phyloP scores from a whole-genome alignment of 2,329 filamentous ascomycete genomes.

The Fusarium poae region DNA sequence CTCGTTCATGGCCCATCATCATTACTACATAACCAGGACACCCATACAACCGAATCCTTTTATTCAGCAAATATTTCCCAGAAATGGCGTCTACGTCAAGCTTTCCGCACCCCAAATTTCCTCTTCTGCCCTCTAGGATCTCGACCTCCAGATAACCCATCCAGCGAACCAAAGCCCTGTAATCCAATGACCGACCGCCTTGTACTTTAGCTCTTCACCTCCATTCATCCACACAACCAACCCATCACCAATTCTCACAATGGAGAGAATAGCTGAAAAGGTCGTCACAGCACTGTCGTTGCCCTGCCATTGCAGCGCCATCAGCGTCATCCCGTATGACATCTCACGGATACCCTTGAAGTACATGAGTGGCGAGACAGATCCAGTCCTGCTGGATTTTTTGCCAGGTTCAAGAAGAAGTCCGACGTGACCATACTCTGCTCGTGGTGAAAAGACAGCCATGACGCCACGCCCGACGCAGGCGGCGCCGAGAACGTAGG shows the following conservation, averaged over 20 bases:
- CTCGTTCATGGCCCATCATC: too few species aligned
- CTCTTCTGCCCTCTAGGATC: background rate
- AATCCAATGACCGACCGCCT: constrained; percentile 48
- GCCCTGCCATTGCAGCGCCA: constrained; percentile 50
- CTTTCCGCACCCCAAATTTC: too few species aligned
- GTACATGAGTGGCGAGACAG: constrained; percentile 52
- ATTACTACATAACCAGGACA: background rate
- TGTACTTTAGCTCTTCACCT: constrained; percentile 42
- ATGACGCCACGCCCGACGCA: constrained; percentile 47
- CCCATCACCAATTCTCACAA: constrained; percentile 52
- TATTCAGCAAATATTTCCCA: background rate
- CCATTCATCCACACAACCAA: constrained; percentile 52
- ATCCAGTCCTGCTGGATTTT: background rate
- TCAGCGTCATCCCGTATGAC: constrained; percentile 49
- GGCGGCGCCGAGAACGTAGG: constrained; percentile 44
- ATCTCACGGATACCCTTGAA: constrained; percentile 55
- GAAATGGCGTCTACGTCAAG: too few species aligned
- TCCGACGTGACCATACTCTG: constrained; percentile 46
- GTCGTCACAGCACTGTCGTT: constrained; percentile 50
- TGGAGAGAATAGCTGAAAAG: constrained; percentile 47
- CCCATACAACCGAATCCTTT: background rate
- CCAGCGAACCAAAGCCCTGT: constrained; percentile 44
- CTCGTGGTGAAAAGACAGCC: constrained; percentile 41
- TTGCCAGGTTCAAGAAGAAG: constrained; percentile 38
- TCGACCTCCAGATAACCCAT: constrained; percentile 48